Conservation (phyloP, 176 grass and related monocot species). For the Chrysopogon serrulatus region DNA sequence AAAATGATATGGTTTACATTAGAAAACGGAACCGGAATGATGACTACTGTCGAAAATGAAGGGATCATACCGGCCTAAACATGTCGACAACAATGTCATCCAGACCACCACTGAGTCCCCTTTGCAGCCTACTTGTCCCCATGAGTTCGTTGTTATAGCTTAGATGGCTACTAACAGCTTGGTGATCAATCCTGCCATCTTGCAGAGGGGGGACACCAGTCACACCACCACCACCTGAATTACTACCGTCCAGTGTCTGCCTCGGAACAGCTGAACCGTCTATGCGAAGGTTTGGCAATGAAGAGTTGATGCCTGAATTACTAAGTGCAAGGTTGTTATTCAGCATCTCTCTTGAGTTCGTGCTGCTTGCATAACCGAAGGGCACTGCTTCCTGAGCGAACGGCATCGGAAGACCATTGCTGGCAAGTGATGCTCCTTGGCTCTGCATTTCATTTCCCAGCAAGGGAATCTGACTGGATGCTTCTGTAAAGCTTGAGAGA, state of each 20-base stretch:
- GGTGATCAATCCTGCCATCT: constrained; percentile 36
- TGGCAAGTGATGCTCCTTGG: constrained; percentile 24
- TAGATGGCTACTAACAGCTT: constrained; percentile 9
- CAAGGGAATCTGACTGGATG: constrained; percentile 33
- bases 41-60: background rate
- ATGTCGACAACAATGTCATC: constrained; percentile 61
- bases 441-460: constrained; percentile 45
- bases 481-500: constrained; percentile 21
- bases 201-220: constrained; percentile 10
- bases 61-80: constrained; percentile 44
- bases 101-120: constrained; percentile 43
- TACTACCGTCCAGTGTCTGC: constrained; percentile 23
- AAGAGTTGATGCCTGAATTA: constrained; percentile 43
- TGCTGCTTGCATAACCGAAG: constrained; percentile 33
- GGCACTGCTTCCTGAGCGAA: constrained; percentile 25
- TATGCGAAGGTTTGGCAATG: constrained; percentile 40
- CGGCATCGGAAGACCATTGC: constrained; percentile 17
- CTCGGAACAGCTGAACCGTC: constrained; percentile 26
- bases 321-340: constrained; percentile 33
- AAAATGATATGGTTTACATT: background rate
- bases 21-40: background rate
- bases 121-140: constrained; percentile 39
- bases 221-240: constrained; percentile 15
- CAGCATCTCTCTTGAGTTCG: constrained; percentile 39
- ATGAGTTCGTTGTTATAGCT: constrained; percentile 43